phyloP scores from a whole-genome alignment of 2,329 filamentous ascomycete species.

The Blastomyces emzantsi region DNA sequence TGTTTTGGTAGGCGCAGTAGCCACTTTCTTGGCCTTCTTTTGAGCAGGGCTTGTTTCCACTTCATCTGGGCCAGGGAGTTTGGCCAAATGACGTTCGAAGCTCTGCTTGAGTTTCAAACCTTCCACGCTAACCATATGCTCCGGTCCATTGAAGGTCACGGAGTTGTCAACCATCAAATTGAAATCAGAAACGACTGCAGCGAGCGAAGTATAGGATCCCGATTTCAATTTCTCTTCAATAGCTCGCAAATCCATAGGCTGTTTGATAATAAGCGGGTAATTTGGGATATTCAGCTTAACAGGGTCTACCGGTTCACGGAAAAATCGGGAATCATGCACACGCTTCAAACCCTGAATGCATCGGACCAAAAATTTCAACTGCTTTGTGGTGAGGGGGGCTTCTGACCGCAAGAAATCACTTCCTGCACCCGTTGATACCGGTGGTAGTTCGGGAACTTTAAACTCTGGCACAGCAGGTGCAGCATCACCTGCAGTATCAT shows the following conservation, averaged over 20 bases:
- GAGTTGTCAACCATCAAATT: slow-evolving; percentile 72
- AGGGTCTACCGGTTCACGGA: slow-evolving; percentile 67
- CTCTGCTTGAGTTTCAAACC: slow-evolving; percentile 53
- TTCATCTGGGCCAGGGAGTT: slow-evolving; percentile 48
- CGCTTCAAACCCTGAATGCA: slow-evolving; percentile 57
- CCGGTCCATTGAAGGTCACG: slow-evolving; percentile 68
- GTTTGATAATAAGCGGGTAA: slow-evolving; percentile 61
- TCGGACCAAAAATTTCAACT: slow-evolving; percentile 36
- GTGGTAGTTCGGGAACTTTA: slow-evolving; percentile 38
- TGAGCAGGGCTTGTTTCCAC: slow-evolving; percentile 54
- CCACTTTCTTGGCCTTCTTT: slow-evolving; percentile 46
- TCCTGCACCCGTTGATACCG: slow-evolving; percentile 26
- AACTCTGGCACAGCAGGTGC: slow-evolving; percentile 36
- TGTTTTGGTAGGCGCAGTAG: slow-evolving; percentile 30
- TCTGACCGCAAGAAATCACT: slow-evolving; percentile 24
- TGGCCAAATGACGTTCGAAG: slow-evolving; percentile 52
- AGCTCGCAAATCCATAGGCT: slow-evolving; percentile 74
- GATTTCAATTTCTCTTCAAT: slow-evolving; percentile 74
- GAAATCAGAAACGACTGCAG: slow-evolving; percentile 65
- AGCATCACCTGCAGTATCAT: slow-evolving; percentile 48
- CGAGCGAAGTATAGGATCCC: slow-evolving; percentile 58
- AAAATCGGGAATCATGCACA: slow-evolving; percentile 68
- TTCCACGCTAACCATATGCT: slow-evolving; percentile 62
- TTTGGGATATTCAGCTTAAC: slow-evolving; percentile 67
- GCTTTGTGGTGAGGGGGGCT: slow-evolving; percentile 32